Conservation (phyloP, 345 rosid genomes). For the Heritiera fomes region DNA sequence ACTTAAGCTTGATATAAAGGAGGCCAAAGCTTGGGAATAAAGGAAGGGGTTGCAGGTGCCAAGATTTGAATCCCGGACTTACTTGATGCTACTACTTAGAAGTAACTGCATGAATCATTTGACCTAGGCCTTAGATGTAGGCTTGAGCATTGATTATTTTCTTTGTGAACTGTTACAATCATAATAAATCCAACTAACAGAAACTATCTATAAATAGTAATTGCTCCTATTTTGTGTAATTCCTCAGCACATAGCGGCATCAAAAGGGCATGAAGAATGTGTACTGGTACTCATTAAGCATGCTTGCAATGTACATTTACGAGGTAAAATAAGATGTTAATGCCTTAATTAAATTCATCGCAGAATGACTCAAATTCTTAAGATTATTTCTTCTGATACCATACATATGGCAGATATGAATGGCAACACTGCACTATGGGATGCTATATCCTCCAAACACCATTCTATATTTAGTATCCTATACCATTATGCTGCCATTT, state of each 20-base stretch:
- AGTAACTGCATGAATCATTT: too few species aligned
- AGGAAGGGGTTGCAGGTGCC: too few species aligned
- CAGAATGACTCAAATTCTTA: too few species aligned
- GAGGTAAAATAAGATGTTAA: conserved; percentile 47
- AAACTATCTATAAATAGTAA: neutral
- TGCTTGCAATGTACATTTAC: conserved; percentile 67
- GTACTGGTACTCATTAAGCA: conserved; percentile 67
- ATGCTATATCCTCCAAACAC: conserved; percentile 67
- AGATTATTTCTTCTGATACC: neutral
- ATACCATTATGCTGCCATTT: conserved; percentile 57
- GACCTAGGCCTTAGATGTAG: too few species aligned
- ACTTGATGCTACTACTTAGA: too few species aligned
- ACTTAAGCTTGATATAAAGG: too few species aligned
- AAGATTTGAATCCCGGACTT: too few species aligned
- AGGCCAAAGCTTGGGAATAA: too few species aligned
- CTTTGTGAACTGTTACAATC: neutral
- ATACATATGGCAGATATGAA: conserved; percentile 46
- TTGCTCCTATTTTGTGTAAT: neutral
- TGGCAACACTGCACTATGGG: conserved; percentile 80
- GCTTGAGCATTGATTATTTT: neutral
- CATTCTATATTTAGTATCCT: conserved; percentile 60
- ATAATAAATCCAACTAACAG: neutral
- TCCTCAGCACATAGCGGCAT: conserved; percentile 84
- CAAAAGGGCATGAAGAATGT: conserved; percentile 83
- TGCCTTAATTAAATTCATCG: neutral